Evolutionary conservation across 2,329 filamentous ascomycete genomes (phyloP), one percentile per base, ranked within the genome.

Genomic region (Fusarium kyushuense): DNA sequence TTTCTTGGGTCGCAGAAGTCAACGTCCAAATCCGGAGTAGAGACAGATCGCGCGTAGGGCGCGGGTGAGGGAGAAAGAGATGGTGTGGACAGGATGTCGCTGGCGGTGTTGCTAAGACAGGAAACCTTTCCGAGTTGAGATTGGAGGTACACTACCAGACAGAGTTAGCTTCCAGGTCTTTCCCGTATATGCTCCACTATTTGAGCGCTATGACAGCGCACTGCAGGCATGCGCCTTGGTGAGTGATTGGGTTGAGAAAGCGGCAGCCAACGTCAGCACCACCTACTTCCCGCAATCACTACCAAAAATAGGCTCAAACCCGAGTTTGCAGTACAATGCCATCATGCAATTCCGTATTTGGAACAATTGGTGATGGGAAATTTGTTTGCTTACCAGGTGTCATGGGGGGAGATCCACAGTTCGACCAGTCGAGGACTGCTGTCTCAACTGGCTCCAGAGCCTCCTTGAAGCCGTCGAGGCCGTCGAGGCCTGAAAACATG

Each of bases 1-100:
- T 97, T 93, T 76, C 94, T 90, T 33, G 95, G 94, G 77, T 97
- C 94, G 80, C 95, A 97, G 79, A 96, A 96, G 80, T 93, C 90
- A 71, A 93, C 86, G 78, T 93, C 90, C 71, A 87, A 84, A 75
- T 93, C 91, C 3, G 69, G 72, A 9, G 89, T 89, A 45, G 86
- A 82, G 77, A 90, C 83, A 57, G 92, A 89, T 73, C 87, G 84
- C 72, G 92, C 89, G 69, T 92, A 90, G 30, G 93, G 92, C 47
- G 92, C 92, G 19, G 94, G 93, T 32, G 93, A 97, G 21, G 94
- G 93, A 29, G 93, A 96, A 68, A 96, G 88, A 61, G 93, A 96
- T 71, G 93, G 92, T 57, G 89, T 86, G 71, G 92, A 92, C 72
- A 93, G 84, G 72, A 93, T 86, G 79, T 94, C 92, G 77, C 87